These are phyloP conservation scores for Spiromastix sp. DNA, from an alignment of 2,329 filamentous ascomycete species.

Conservation along the genomic window DNA sequence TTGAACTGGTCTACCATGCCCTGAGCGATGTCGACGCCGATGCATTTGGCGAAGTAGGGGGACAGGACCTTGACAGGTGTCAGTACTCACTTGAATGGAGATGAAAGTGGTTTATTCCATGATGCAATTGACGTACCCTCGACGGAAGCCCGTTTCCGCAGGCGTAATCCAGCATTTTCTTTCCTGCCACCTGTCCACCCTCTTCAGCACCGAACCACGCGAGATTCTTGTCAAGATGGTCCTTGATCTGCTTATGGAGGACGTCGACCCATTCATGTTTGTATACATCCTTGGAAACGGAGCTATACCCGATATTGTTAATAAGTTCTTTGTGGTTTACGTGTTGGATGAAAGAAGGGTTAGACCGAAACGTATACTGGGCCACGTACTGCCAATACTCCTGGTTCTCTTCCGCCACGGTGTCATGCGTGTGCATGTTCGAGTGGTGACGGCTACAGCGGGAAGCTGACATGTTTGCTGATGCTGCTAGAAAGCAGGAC, in stretches of 20 bases:
- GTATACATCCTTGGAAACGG: constrained; percentile 5
- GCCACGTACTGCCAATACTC: constrained; percentile 11
- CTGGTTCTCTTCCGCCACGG: constrained; percentile 5
- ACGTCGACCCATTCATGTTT: constrained; percentile 9
- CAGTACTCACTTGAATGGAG: no score
- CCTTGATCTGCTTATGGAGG: constrained; percentile 4
- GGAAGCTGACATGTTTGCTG: no score
- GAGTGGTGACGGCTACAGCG: no score
- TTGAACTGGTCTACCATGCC: constrained; percentile 12
- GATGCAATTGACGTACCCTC: no score
- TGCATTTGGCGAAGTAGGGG: constrained; percentile 9
- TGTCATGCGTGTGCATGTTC: no score
- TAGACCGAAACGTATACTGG: no score
- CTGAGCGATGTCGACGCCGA: constrained; percentile 12
- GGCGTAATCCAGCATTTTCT: constrained; percentile 14
- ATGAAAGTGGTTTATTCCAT: no score
- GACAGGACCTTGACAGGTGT: constrained; percentile 7
- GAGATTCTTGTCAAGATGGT: constrained; percentile 9
- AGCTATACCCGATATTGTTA: neutral
- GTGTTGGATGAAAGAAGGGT: neutral
- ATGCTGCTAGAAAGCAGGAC: no score
- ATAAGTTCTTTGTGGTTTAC: constrained; percentile 2
- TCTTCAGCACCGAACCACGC: constrained; percentile 10
- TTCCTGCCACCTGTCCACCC: neutral
- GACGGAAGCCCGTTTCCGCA: constrained; percentile 12